A percentile compares a stretch with the other conserved stretches of the same genome.
These are phyloP conservation scores for Ogataea zsoltii DNA, from an alignment of 805 yeast species.

Conservation along the genomic window DNA sequence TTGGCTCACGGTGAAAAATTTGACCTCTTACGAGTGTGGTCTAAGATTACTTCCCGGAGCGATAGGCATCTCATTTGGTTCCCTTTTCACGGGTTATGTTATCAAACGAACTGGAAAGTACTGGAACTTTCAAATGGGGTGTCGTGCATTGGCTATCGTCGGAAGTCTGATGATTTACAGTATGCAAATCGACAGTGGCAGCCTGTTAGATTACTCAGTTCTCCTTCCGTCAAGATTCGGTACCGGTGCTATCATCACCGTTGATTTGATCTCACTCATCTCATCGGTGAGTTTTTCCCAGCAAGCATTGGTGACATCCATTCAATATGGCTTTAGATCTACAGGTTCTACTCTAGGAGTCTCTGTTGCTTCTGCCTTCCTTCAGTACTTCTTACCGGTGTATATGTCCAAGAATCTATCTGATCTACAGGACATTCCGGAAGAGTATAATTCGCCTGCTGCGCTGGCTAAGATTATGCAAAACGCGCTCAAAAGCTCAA, in stretches of 20 bases:
- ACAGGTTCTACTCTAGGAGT: constrained; percentile 59
- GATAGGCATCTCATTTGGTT: constrained; percentile 65
- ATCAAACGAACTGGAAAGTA: constrained; percentile 72
- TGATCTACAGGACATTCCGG: constrained; percentile 20
- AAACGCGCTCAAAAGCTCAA: constrained; percentile 25
- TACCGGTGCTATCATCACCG: constrained; percentile 66
- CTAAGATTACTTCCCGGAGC: constrained; percentile 55
- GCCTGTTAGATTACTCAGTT: constrained; percentile 42
- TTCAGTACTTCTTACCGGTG: constrained; percentile 32
- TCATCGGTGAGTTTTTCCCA: constrained; percentile 67
- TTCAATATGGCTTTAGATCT: constrained; percentile 71
- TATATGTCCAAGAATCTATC: constrained; percentile 17
- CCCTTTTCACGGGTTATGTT: constrained; percentile 63
- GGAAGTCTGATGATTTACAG: constrained; percentile 45
- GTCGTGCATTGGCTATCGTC: constrained; percentile 43
- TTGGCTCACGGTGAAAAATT: constrained; percentile 35
- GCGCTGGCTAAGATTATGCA: constrained; percentile 13
- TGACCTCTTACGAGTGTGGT: constrained; percentile 37
- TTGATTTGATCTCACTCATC: constrained; percentile 71
- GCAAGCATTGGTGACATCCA: constrained; percentile 87
- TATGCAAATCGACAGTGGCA: constrained; percentile 17
- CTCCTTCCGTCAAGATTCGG: constrained; percentile 62
- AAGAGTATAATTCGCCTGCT: constrained; percentile 14
- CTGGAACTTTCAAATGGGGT: constrained; percentile 43
- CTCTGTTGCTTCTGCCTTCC: constrained; percentile 48